Percentiles rank a stretch among this genome's conserved stretches.
These are phyloP conservation scores for Creolimax fragrantissima DNA, from an alignment of 78 protist species.

Conservation along the genomic window DNA sequence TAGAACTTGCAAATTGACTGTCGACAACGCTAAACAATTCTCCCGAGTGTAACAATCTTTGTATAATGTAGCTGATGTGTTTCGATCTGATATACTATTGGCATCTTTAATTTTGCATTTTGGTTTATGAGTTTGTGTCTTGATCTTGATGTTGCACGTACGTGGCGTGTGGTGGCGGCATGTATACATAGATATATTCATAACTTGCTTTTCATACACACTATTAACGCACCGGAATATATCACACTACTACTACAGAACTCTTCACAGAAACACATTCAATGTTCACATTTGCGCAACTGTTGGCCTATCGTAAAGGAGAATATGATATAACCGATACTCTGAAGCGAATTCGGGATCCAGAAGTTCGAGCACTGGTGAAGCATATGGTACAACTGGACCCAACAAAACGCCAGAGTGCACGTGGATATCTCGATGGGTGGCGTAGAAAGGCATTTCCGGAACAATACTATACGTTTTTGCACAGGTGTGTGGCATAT, in stretches of 20 bases:
- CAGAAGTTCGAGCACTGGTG: neutral
- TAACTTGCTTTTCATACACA: neutral
- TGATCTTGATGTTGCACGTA: too few species aligned
- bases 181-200: neutral
- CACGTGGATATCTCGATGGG: neutral
- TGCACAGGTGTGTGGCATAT: neutral
- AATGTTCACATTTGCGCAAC: conserved; percentile 15
- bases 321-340: conserved; percentile 3
- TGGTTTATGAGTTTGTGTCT: too few species aligned
- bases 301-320: conserved; percentile 10
- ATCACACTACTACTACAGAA: too few species aligned
- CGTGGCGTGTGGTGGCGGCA: too few species aligned
- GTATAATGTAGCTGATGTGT: too few species aligned
- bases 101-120: too few species aligned
- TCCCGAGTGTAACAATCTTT: too few species aligned
- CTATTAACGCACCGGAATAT: neutral
- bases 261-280: neutral
- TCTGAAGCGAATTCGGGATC: neutral
- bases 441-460: neutral
- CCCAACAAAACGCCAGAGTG: neutral
- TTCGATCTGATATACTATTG: too few species aligned
- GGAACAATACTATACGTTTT: neutral
- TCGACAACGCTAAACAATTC: neutral
- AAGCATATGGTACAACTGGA: neutral
- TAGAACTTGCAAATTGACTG: neutral